Conservation (phyloP, 805 yeast genomes). For the Barnettozyma pratensis region DNA sequence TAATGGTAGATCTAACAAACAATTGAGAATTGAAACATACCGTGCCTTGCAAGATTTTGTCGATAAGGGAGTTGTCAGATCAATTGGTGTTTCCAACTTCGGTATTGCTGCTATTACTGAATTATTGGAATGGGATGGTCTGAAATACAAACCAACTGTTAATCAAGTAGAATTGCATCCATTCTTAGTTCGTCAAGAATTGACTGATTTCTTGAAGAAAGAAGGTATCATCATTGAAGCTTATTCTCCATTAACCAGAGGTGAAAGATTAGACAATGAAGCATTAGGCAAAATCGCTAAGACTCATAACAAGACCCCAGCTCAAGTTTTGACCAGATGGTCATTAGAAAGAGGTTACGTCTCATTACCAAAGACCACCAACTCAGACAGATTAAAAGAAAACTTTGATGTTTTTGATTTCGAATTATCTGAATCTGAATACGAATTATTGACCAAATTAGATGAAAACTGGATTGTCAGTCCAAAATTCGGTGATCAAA, state of each 20-base stretch:
- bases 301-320: conserved; percentile 44
- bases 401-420: conserved; percentile 45
- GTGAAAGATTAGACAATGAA: conserved; percentile 49
- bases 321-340: conserved; percentile 69
- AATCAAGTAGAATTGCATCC: conserved; percentile 79
- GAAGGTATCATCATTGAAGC: conserved; percentile 53
- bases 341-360: conserved; percentile 63
- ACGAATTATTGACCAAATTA: conserved; percentile 2
- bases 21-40: conserved; percentile 56
- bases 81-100: conserved; percentile 74
- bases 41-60: conserved; percentile 70
- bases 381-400: conserved; percentile 41
- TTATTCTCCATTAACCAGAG: conserved; percentile 72
- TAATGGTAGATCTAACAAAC: conserved; percentile 49
- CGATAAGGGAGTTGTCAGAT: conserved; percentile 46
- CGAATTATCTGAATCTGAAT: background rate
- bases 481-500: conserved; percentile 5
- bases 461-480: conserved; percentile 7
- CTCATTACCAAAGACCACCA: conserved; percentile 63
- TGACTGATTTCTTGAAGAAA: conserved; percentile 38
- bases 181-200: conserved; percentile 45
- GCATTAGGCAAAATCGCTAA: conserved; percentile 43
- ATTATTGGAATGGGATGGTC: conserved; percentile 47
- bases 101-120: conserved; percentile 55
- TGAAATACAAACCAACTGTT: conserved; percentile 55